Conservation (phyloP, 2,329 filamentous ascomycete genomes). For the Verticillium nonalfalfae region DNA sequence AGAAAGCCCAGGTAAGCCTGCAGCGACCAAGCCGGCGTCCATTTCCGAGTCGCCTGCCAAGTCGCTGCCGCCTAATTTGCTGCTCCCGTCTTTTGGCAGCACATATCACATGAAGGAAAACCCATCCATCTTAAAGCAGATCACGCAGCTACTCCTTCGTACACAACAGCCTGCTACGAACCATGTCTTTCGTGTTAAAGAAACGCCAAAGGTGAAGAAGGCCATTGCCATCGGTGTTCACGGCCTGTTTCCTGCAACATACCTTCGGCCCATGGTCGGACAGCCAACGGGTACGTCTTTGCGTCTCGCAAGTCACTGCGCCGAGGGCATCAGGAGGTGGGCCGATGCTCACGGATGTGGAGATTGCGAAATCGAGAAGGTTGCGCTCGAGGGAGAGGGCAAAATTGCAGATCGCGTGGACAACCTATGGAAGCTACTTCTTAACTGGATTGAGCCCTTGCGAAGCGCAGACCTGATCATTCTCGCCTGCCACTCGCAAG, state of each 20-base stretch:
- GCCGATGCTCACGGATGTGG: constrained; percentile 64
- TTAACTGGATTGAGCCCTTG: constrained; percentile 93
- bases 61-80: constrained; percentile 46
- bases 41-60: constrained; percentile 34
- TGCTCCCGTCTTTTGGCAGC: constrained; percentile 62
- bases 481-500: constrained; percentile 91
- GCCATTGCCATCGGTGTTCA: constrained; percentile 93
- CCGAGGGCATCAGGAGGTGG: constrained; percentile 79
- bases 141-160: constrained; percentile 51
- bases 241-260: constrained; percentile 82
- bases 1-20: constrained; percentile 9
- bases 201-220: constrained; percentile 68
- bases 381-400: constrained; percentile 90
- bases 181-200: constrained; percentile 66
- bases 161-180: constrained; percentile 51
- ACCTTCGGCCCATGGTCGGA: constrained; percentile 84
- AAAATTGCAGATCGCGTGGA: constrained; percentile 85
- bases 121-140: constrained; percentile 64
- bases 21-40: constrained; percentile 2
- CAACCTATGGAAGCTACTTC: constrained; percentile 85
- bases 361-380: constrained; percentile 82
- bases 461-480: constrained; percentile 82
- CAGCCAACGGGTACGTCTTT: constrained; percentile 95
- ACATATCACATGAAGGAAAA: constrained; percentile 63
- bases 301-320: constrained; percentile 82